Evolutionary conservation across 108 stramenopile genomes (phyloP).

Genomic region (Cyclostephanos tholiformis): DNA sequence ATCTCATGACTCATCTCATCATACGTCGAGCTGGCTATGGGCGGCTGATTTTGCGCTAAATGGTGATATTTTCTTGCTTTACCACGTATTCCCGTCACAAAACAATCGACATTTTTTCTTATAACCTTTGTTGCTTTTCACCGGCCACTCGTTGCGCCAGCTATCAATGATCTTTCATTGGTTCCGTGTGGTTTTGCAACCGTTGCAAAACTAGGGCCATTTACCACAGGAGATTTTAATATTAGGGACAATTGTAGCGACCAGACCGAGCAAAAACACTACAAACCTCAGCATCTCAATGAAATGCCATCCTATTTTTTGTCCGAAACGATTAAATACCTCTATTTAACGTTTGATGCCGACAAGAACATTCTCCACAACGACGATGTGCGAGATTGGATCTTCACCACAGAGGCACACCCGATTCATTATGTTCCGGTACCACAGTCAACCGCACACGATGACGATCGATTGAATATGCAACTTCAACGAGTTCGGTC

Average conservation of each 20-base stretch:
- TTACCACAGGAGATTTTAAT: slow-evolving; percentile 55
- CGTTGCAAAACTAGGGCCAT: slow-evolving; percentile 49
- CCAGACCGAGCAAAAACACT: slow-evolving; percentile 17
- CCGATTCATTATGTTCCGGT: slow-evolving; percentile 71
- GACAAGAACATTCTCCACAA: slow-evolving; percentile 75
- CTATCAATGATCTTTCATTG: slow-evolving; percentile 39
- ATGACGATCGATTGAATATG: slow-evolving; percentile 1
- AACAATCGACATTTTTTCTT: background rate
- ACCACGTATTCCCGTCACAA: slow-evolving; percentile 6
- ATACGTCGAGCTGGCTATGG: slow-evolving; percentile 73
- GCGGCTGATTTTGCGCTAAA: slow-evolving; percentile 74
- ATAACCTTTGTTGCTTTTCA: slow-evolving; percentile 2
- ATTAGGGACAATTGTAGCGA: background rate
- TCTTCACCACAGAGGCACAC: slow-evolving; percentile 98
- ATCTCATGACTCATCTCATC: slow-evolving; percentile 17
- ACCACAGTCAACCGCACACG: background rate
- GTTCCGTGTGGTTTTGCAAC: slow-evolving; percentile 72
- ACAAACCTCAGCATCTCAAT: slow-evolving; percentile 59
- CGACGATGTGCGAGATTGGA: slow-evolving; percentile 70
- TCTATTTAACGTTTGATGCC: slow-evolving; percentile 92
- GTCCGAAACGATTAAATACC: slow-evolving; percentile 96
- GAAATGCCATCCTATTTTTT: slow-evolving; percentile 97
- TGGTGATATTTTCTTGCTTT: slow-evolving; percentile 25
- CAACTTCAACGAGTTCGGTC: slow-evolving; percentile 25
- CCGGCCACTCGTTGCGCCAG: background rate